A percentile compares a stretch with the other conserved stretches of the same genome.
phyloP scores from a whole-genome alignment of 768 basidiomycete genomes.

The Naganishia kalamii region DNA sequence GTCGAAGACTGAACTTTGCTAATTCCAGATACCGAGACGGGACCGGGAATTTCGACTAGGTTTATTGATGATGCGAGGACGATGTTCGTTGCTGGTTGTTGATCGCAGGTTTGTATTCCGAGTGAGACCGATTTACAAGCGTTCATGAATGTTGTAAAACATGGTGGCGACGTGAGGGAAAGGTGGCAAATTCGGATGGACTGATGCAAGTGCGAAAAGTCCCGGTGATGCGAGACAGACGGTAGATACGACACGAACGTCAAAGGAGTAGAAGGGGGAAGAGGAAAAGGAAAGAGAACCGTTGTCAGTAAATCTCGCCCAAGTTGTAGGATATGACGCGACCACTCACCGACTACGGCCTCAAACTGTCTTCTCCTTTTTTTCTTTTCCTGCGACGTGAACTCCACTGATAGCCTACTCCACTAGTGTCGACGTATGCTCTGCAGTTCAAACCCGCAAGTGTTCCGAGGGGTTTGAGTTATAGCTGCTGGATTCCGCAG shows the following conservation, averaged over 20 bases:
- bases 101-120: background rate
- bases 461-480: background rate
- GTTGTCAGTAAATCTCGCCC: no score
- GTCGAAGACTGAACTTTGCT: background rate
- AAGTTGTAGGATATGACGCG: no score
- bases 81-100: background rate
- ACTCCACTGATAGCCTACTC: constrained; percentile 2
- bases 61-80: background rate
- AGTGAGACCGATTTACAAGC: constrained; percentile 10
- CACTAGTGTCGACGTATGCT: background rate
- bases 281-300: no score
- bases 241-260: background rate
- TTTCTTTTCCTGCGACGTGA: background rate
- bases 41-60: background rate
- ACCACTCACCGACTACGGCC: background rate
- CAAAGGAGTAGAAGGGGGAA: background rate
- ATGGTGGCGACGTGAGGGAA: background rate
- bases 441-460: constrained; percentile 9
- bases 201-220: background rate
- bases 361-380: background rate
- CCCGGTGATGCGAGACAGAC: background rate
- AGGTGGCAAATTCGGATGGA: background rate
- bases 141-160: constrained; percentile 14
- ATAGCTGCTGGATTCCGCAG: background rate
- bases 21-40: background rate